Evolutionary conservation across 768 basidiomycete genomes (phyloP).

Genomic region (Pisolithus marmoratus): DNA sequence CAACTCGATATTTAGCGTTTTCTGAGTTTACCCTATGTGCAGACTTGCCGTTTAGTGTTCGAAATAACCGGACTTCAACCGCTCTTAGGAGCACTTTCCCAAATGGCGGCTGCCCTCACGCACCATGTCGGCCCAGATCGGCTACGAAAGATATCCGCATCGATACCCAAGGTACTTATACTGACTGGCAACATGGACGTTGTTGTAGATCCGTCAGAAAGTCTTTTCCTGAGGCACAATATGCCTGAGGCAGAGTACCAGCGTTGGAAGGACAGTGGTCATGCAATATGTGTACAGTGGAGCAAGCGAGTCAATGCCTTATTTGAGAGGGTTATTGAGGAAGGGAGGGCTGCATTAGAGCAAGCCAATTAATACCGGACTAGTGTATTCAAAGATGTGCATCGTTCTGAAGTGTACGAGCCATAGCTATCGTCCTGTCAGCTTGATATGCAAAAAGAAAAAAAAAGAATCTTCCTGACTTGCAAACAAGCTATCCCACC

Average conservation of each 20-base stretch:
- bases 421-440: too few species aligned
- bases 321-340: slow-evolving; percentile 49
- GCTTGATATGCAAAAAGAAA: too few species aligned
- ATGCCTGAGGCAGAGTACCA: slow-evolving; percentile 58
- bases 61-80: slow-evolving; percentile 52
- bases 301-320: slow-evolving; percentile 46
- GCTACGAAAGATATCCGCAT: slow-evolving; percentile 42
- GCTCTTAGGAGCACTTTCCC: slow-evolving; percentile 59
- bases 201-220: slow-evolving; percentile 49
- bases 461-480: too few species aligned
- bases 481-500: too few species aligned
- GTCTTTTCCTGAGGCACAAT: slow-evolving; percentile 41
- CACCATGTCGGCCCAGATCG: slow-evolving; percentile 51
- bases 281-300: slow-evolving; percentile 51
- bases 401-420: not conserved
- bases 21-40: not conserved
- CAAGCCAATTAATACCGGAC: not conserved
- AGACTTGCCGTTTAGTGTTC: slow-evolving; percentile 45
- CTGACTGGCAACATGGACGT: slow-evolving; percentile 67
- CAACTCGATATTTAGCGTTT: not conserved
- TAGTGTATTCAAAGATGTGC: not conserved
- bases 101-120: slow-evolving; percentile 63
- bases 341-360: slow-evolving; percentile 32
- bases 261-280: slow-evolving; percentile 59
- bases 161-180: slow-evolving; percentile 60